phyloP scores from a whole-genome alignment of 306 rosid genomes.

The Fagus sylvatica region DNA sequence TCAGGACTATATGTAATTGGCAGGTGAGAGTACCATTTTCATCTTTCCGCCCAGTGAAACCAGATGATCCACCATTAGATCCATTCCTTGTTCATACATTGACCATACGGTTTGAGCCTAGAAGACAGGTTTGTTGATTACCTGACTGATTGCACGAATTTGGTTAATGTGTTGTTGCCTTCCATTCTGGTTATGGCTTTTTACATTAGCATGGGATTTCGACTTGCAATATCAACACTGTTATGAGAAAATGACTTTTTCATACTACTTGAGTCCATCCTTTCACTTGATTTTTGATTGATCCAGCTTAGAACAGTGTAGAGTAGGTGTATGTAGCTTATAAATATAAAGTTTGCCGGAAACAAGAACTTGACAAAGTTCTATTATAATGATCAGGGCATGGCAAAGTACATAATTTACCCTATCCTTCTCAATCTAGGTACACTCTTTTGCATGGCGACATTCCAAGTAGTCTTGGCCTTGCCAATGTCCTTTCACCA shows the following conservation, averaged over 20 bases:
- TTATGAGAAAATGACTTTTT: neutral
- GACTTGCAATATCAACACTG: neutral
- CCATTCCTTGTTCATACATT: conserved; percentile 95
- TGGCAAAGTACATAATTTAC: neutral
- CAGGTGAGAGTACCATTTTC: conserved; percentile 97
- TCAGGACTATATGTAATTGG: conserved; percentile 27
- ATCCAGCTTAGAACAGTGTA: neutral
- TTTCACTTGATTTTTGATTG: neutral
- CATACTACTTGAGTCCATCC: neutral
- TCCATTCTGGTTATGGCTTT: neutral
- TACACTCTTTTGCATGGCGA: neutral
- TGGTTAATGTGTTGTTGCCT: conserved; percentile 12
- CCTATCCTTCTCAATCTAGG: neutral
- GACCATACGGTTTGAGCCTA: conserved; percentile 95
- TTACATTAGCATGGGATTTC: neutral
- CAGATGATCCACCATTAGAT: conserved; percentile 84
- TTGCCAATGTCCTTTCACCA: neutral
- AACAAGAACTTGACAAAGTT: neutral
- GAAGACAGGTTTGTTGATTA: conserved; percentile 75
- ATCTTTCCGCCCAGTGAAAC: conserved; percentile 88
- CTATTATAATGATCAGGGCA: neutral
- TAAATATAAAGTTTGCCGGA: neutral
- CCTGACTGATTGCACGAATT: conserved; percentile 15
- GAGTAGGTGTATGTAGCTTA: neutral
- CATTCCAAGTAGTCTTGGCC: neutral